Percentiles rank a stretch among this genome's conserved stretches.
Conservation (phyloP, 345 rosid species). For the Gossypium herbaceum region DNA sequence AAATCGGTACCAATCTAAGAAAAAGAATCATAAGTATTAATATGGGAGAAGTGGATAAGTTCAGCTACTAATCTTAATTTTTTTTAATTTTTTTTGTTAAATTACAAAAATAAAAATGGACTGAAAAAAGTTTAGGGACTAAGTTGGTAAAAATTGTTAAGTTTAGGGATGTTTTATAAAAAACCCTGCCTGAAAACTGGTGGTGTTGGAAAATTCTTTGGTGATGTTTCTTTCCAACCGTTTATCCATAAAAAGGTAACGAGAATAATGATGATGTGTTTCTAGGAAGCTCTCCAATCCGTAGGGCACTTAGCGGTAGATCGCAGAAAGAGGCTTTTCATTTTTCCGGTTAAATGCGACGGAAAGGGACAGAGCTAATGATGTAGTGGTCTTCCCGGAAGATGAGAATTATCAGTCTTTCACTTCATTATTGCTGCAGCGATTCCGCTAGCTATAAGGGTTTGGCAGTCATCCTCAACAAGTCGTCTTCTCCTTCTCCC, state of each 20-base stretch:
- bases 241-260: not conserved
- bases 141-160: too few relatives aligned
- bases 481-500: slow-evolving; percentile 2
- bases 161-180: too few relatives aligned
- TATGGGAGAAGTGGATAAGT: fast-evolving
- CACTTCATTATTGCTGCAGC: slow-evolving; percentile 5
- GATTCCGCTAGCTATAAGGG: not conserved
- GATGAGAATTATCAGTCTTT: not conserved
- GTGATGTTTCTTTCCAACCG: not conserved
- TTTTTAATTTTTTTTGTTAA: too few relatives aligned
- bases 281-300: not conserved
- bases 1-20: fast-evolving
- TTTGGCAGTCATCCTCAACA: not conserved
- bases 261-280: not conserved
- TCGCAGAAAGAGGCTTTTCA: not conserved
- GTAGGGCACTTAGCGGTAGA: not conserved
- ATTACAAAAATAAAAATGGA: too few relatives aligned
- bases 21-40: too few relatives aligned
- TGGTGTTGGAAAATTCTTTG: not conserved
- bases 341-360: not conserved
- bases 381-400: not conserved
- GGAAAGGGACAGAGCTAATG: not conserved
- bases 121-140: too few relatives aligned
- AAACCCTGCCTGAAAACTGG: too few relatives aligned
- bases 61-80: too few relatives aligned